Evolutionary conservation across 208 protist genomes (phyloP).

Genomic region (Acanthamoeba royreba): DNA sequence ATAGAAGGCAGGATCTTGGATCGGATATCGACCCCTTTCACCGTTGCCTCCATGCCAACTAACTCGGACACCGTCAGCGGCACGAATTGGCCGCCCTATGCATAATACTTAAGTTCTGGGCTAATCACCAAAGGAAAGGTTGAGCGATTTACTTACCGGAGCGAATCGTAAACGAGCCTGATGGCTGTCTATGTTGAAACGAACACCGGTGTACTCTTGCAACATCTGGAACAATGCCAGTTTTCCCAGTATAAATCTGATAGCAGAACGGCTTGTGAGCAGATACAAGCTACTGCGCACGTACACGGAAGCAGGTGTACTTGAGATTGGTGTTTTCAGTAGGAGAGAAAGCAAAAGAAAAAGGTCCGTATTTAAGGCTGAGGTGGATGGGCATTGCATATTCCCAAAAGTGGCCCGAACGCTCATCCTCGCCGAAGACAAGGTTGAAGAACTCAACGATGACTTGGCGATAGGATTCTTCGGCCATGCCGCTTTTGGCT

Average conservation of each 20-base stretch:
- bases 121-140: background rate
- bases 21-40: background rate
- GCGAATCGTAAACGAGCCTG: background rate
- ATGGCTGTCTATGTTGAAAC: background rate
- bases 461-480: background rate
- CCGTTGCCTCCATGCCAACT: background rate
- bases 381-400: slow-evolving; percentile 25
- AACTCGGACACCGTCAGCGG: background rate
- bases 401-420: slow-evolving; percentile 1
- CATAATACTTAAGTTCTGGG: background rate
- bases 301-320: background rate
- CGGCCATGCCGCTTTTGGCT: background rate
- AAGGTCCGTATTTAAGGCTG: background rate
- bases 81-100: background rate
- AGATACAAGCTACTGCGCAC: background rate
- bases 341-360: background rate
- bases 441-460: slow-evolving; percentile 40
- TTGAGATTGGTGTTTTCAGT: slow-evolving; percentile 16
- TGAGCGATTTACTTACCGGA: background rate
- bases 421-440: background rate
- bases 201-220: background rate
- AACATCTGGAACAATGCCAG: slow-evolving; percentile 12
- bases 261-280: background rate
- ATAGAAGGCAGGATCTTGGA: background rate
- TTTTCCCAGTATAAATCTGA: background rate